phyloP scores from a whole-genome alignment of 164 flowering plant species.

The Buxus sempervirens region DNA sequence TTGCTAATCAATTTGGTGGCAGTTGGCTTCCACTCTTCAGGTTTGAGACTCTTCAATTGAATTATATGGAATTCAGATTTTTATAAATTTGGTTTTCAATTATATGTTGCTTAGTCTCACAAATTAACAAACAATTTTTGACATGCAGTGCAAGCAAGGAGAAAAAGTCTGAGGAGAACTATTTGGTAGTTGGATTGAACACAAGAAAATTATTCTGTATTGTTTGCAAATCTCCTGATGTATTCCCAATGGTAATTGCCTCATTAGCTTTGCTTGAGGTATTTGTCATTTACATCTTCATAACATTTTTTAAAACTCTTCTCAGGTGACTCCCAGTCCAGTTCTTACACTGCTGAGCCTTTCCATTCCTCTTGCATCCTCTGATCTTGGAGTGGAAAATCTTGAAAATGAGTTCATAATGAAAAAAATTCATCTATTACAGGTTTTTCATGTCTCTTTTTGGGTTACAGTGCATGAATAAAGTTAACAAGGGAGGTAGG shows the following conservation, averaged over 20 bases:
- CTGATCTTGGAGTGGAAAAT: constrained; percentile 85
- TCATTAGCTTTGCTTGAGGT: neutral
- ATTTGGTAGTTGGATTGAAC: constrained; percentile 89
- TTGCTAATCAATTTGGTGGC: constrained; percentile 75
- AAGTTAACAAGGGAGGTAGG: too few relatives aligned
- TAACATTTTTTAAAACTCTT: neutral
- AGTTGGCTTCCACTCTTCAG: constrained; percentile 96
- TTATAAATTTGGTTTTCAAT: neutral
- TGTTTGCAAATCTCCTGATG: constrained; percentile 75
- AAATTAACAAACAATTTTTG: neutral
- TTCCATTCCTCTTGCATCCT: constrained; percentile 82
- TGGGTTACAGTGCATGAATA: neutral
- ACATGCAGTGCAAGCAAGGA: constrained; percentile 65
- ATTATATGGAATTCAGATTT: neutral
- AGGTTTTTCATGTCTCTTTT: constrained; percentile 41
- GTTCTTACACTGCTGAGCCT: constrained; percentile 63
- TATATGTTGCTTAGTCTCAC: neutral
- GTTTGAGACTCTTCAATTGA: constrained; percentile 28
- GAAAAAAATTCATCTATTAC: constrained; percentile 54
- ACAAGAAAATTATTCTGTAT: constrained; percentile 73
- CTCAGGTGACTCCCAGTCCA: constrained; percentile 88
- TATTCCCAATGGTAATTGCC: constrained; percentile 65
- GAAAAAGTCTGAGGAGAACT: constrained; percentile 64
- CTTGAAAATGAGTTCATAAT: constrained; percentile 91
- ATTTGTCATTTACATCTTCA: neutral